phyloP scores from a whole-genome alignment of 2,329 filamentous ascomycete species.

The Bipolaris oryzae region DNA sequence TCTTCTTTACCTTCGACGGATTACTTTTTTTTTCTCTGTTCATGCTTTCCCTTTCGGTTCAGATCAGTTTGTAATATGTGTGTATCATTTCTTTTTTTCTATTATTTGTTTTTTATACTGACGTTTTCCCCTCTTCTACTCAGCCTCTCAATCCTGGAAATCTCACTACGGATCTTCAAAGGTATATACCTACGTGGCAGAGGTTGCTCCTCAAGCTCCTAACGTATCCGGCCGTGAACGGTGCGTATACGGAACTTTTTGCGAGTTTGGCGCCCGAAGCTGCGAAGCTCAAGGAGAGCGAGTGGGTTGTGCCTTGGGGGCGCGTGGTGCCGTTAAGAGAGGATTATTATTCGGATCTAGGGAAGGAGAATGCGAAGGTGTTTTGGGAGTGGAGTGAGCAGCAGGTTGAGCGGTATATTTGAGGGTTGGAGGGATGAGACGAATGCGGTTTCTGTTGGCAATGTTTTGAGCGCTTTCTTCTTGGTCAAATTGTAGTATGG shows the following conservation, averaged over 20 bases:
- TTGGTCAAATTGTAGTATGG: neutral
- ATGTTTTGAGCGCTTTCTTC: neutral
- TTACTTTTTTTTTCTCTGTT: no score
- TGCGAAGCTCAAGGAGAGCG: slow-evolving; percentile 34
- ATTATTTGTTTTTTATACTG: neutral
- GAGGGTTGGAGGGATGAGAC: neutral
- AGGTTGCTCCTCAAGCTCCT: slow-evolving; percentile 2
- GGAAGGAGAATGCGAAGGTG: slow-evolving; percentile 42
- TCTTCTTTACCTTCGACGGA: neutral
- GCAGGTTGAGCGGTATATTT: slow-evolving; percentile 25
- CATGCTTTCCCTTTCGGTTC: no score
- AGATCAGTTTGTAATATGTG: no score
- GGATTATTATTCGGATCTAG: slow-evolving; percentile 36
- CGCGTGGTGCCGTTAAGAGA: slow-evolving; percentile 25
- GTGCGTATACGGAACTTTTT: slow-evolving; percentile 36
- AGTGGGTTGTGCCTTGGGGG: slow-evolving; percentile 58
- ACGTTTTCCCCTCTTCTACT: no score
- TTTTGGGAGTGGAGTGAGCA: slow-evolving; percentile 57
- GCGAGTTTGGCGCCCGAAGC: slow-evolving; percentile 28
- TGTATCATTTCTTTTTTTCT: neutral
- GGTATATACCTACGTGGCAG: slow-evolving; percentile 29
- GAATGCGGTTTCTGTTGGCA: neutral
- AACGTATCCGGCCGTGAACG: slow-evolving; percentile 23
- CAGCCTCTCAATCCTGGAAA: slow-evolving; percentile 51
- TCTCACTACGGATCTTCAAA: slow-evolving; percentile 36